Conservation (phyloP, 352 stramenopile genomes). For the Phytophthora meadii region DNA sequence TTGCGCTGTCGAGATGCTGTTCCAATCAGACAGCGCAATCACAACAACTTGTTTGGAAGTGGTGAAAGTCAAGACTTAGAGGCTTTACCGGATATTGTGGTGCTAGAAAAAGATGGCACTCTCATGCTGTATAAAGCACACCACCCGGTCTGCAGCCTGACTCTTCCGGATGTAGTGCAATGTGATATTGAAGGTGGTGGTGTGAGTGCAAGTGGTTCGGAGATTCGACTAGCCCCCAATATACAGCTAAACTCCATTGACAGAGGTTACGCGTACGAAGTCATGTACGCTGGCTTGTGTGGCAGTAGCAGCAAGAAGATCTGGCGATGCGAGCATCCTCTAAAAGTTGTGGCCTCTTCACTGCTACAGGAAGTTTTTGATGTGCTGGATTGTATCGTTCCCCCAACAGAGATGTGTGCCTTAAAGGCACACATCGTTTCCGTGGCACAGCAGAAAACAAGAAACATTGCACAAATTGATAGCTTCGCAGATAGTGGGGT, state of each 20-base stretch:
- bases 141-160: conserved; percentile 40
- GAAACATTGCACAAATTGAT: conserved; percentile 1
- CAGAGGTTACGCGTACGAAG: conserved; percentile 36
- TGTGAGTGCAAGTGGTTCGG: conserved; percentile 5
- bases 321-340: conserved; percentile 51
- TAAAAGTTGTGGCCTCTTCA: conserved; percentile 39
- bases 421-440: conserved; percentile 36
- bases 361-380: conserved; percentile 44
- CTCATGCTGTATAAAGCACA: conserved; percentile 46
- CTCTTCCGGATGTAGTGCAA: conserved; percentile 14
- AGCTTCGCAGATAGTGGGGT: conserved; percentile 10
- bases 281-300: conserved; percentile 27
- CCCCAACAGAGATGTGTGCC: conserved; percentile 12
- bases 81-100: conserved; percentile 45
- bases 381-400: conserved; percentile 40
- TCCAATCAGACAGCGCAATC: conserved; percentile 28
- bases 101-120: conserved; percentile 39
- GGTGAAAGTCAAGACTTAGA: not conserved
- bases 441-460: conserved; percentile 25
- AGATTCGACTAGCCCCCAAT: conserved; percentile 16
- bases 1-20: conserved; percentile 55
- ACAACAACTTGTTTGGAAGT: conserved; percentile 4
- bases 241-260: conserved; percentile 39
- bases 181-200: conserved; percentile 1
- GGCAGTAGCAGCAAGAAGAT: conserved; percentile 31